Evolutionary conservation across 345 rosid genomes (phyloP).

Genomic region (Eucalyptus dawsonii): DNA sequence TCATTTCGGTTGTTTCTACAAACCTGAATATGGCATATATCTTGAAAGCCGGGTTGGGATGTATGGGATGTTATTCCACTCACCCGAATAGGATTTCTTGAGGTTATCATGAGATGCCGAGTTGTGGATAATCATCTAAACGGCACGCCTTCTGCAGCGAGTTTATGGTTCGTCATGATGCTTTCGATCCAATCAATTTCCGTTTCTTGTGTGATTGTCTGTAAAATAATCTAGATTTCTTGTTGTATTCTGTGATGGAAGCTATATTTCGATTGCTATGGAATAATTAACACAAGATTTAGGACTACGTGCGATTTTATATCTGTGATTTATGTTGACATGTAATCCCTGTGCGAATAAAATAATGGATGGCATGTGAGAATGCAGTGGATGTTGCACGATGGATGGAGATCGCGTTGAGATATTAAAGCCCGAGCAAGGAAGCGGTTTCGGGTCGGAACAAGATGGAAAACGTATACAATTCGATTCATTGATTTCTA

Average conservation of each 20-base stretch:
- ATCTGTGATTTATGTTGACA: neutral
- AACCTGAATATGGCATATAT: neutral
- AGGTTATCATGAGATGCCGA: too few relatives aligned
- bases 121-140: neutral
- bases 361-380: neutral
- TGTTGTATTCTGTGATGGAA: neutral
- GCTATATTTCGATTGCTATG: neutral
- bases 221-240: neutral
- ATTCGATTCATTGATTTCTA: too few relatives aligned
- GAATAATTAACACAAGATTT: neutral
- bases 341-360: neutral
- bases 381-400: neutral
- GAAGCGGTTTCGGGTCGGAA: too few relatives aligned
- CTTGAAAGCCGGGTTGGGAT: accelerated
- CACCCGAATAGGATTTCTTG: too few relatives aligned
- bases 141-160: too few relatives aligned
- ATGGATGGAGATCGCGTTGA: neutral
- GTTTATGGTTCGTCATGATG: accelerated
- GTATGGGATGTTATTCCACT: too few relatives aligned
- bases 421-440: too few relatives aligned
- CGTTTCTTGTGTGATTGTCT: neutral
- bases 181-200: accelerated
- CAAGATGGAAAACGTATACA: too few relatives aligned
- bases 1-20: neutral
- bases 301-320: neutral